Base-by-base conservation (phyloP, 331 rosid species). In the Rosa hybrid region DNA sequence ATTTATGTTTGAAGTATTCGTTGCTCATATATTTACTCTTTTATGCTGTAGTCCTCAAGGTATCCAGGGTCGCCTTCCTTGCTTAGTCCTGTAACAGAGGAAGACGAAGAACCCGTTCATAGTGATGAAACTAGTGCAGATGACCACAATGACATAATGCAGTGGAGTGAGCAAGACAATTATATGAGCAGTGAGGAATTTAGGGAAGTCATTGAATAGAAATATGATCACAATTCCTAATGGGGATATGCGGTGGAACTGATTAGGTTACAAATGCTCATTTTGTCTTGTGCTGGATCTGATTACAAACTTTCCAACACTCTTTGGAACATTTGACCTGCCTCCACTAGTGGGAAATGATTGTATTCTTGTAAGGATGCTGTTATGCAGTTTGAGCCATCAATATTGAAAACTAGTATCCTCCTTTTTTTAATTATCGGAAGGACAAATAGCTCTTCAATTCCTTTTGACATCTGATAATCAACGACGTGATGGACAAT, bases 1-100 rank as follows among this genome's bases (percentile, higher is more conserved):
- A 23, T 42, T 42, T 21, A 44, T 20, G 34, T 5, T 67, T 1
- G 25, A 39, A 39, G 13, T 39, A 39, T 18, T 68, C 25, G 27
- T 7, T 6, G 12, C 10, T 38, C 23, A 42, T 3, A 68, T 68
- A 39, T 16, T 39, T 17, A 68, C 72, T 17, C 11, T 68, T 39
- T 51, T 41, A 13, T 75, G 27, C 23, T 59, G 56, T 44, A 42
- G 79, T 59, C 71, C 25, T 41, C 78, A 57, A 20, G 53, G 54
- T 6, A 75, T 57, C n/a, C 25, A 21, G 69, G 53, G 53, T 45
- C 78, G 0, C 4, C 69, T n/a, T 57, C 68, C 4, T 57, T 75
- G 49, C 78, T 21, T 23, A 75, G 71, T 16, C 79, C 79, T 1
- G 38, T 59, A 20, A 60, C 67, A 60, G 57, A 59, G 44, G 71